Conservation (phyloP, 108 stramenopile species). For the Cyclotella cryptica region DNA sequence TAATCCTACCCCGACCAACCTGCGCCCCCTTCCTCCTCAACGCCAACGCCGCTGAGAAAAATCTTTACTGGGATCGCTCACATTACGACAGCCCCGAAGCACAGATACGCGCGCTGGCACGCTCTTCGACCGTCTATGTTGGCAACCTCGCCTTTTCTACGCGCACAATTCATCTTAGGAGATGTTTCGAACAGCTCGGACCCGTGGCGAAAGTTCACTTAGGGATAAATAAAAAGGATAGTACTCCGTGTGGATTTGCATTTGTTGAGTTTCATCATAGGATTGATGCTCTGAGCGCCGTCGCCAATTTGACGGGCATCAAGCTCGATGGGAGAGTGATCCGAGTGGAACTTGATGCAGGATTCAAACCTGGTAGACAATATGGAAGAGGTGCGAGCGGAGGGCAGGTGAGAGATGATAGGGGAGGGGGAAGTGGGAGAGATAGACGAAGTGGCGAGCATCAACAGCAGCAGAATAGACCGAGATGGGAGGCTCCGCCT, state of each 20-base stretch:
- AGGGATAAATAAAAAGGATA: slow-evolving; percentile 89
- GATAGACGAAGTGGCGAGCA: slow-evolving; percentile 22
- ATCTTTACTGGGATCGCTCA: slow-evolving; percentile 89
- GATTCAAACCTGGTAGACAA: slow-evolving; percentile 93
- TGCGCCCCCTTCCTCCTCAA: slow-evolving; percentile 74
- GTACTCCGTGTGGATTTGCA: slow-evolving; percentile 95
- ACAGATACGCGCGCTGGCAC: slow-evolving; percentile 74
- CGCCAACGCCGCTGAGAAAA: slow-evolving; percentile 71
- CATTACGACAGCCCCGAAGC: slow-evolving; percentile 77
- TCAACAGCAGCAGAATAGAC: not conserved
- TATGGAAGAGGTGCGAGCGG: slow-evolving; percentile 93
- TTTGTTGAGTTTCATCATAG: slow-evolving; percentile 91
- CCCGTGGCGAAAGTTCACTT: slow-evolving; percentile 87
- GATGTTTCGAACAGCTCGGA: slow-evolving; percentile 89
- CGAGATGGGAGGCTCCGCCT: slow-evolving; percentile 24
- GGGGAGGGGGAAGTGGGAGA: slow-evolving; percentile 55
- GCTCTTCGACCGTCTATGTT: slow-evolving; percentile 88
- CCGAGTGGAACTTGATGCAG: slow-evolving; percentile 95
- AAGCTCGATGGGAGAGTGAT: slow-evolving; percentile 93
- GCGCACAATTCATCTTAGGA: slow-evolving; percentile 80
- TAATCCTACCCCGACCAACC: slow-evolving; percentile 55
- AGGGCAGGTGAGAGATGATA: slow-evolving; percentile 95
- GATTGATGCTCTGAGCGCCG: slow-evolving; percentile 73
- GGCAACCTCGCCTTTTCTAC: slow-evolving; percentile 97
- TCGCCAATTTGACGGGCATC: slow-evolving; percentile 82